Base-by-base conservation (phyloP, 2,329 filamentous ascomycete species). In the Fusarium duplospermum region DNA sequence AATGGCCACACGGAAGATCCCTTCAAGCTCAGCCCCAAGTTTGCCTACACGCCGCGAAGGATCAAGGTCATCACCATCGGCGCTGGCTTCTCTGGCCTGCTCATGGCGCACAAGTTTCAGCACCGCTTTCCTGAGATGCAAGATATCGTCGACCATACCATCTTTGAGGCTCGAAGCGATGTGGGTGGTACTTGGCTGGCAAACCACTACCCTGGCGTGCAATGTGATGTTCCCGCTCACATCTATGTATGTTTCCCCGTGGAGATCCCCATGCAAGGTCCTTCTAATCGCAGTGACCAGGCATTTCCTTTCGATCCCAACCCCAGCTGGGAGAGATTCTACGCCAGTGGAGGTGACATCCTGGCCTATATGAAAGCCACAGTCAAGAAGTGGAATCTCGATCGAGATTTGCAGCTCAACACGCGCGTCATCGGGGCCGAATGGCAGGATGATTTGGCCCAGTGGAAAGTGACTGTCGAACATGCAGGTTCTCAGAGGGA, bases 271-370 rank as follows among this genome's bases (percentile, higher is more conserved):
- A 18, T 13, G 8, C 1, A 20, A 42, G 1, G 1, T 2, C 9
- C n/a, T 13, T 6, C 66, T 73, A 2, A 70, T 20, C 3, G 5
- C 4, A 20, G n/a, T 10, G 45, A 16, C 5, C 9, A 81, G 75
- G 75, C 78, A 83, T 91, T 64, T 84, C 89, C 50, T 0, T 91
- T 90, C 74, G 83, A 85, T 4, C 89, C 89, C 0, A 91, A 91
- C 60, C 87, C 87, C 0, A 83, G 90, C 66, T 92, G 90, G 89
- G 85, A 84, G 0, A 84, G 88, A 59, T 86, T 89, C 70, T 91
- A 89, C 72, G 88, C 89, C 4, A 85, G 86, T 66, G 89, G 89
- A 1, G 77, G 79, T 3, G 90, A 92, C 62, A 92, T 91, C 52
- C 78, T 84, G 20, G 81, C 84, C 4, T 90, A 91, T 72, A 86